A percentile compares a stretch with the other conserved stretches of the same genome.
Conservation (phyloP, 108 stramenopile species). For the Cyclotella kingstonii region DNA sequence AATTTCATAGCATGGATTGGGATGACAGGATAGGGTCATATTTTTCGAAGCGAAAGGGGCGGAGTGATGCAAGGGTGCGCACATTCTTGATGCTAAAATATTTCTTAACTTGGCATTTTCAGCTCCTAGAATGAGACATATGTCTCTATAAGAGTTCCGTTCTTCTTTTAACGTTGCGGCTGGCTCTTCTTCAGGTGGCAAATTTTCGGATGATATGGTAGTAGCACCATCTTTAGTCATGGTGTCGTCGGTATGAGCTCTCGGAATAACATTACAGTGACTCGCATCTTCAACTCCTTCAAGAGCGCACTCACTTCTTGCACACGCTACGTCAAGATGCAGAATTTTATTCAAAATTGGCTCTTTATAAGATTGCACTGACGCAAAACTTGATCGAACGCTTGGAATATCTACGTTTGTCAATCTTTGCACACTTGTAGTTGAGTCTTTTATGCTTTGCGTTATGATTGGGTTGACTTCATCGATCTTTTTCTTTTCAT, state of each 20-base stretch:
- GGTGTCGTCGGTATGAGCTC: conserved; percentile 42
- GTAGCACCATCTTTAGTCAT: conserved; percentile 65
- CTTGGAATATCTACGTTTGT: conserved; percentile 17
- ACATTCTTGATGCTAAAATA: conserved; percentile 61
- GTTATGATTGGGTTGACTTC: conserved; percentile 5
- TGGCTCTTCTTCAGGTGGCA: conserved; percentile 63
- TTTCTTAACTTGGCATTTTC: conserved; percentile 82
- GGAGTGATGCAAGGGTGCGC: conserved; percentile 41
- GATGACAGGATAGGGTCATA: conserved; percentile 48
- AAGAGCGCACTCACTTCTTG: conserved; percentile 62
- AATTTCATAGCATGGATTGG: conserved; percentile 21
- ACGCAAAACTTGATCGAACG: conserved; percentile 19
- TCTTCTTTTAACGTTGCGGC: conserved; percentile 59
- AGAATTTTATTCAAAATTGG: conserved; percentile 38
- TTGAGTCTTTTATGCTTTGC: conserved; percentile 22
- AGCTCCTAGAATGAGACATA: conserved; percentile 79
- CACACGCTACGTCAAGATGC: conserved; percentile 43
- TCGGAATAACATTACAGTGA: conserved; percentile 47
- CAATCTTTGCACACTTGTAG: conserved; percentile 6
- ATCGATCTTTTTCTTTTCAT: conserved; percentile 40
- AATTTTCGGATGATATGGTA: conserved; percentile 69
- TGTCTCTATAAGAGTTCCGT: conserved; percentile 70
- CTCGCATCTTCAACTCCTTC: conserved; percentile 52
- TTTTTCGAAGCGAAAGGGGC: conserved; percentile 45
- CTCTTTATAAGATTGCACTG: conserved; percentile 22